Percentiles rank a stretch among this genome's conserved stretches.
These are phyloP conservation scores for Lanmaoa rubissima DNA, from an alignment of 768 basidiomycete species.

Conservation along the genomic window DNA sequence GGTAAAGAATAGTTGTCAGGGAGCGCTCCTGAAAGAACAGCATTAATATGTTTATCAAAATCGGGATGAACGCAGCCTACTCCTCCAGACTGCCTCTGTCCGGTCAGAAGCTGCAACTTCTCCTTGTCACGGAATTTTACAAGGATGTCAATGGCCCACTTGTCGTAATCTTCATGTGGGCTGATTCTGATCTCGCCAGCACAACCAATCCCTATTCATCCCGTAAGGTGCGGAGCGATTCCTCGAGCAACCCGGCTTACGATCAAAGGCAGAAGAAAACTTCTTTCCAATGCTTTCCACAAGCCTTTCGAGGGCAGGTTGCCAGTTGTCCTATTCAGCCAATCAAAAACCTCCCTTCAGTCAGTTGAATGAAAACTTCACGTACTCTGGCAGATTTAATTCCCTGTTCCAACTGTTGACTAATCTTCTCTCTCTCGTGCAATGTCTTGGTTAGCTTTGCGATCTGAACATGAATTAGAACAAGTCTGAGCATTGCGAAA, in stretches of 20 bases:
- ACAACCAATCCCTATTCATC: conserved; percentile 73
- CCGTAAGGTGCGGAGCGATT: conserved; percentile 7
- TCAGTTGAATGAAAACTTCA: conserved; percentile 8
- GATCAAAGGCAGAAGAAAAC: conserved; percentile 88
- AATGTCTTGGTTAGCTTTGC: conserved; percentile 52
- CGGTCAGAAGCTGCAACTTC: conserved; percentile 80
- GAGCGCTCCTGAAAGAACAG: conserved; percentile 77
- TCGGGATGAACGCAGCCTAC: conserved; percentile 47
- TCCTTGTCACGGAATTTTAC: conserved; percentile 95
- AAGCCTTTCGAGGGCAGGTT: conserved; percentile 76
- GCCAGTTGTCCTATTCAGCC: conserved; percentile 69
- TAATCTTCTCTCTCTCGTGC: conserved; percentile 48
- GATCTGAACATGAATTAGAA: conserved; percentile 50
- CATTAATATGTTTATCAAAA: not conserved
- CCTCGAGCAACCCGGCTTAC: conserved; percentile 46
- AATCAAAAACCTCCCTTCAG: not conserved
- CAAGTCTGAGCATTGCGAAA: not conserved
- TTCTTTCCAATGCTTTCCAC: conserved; percentile 77
- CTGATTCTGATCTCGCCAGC: conserved; percentile 86
- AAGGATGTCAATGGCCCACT: conserved; percentile 95
- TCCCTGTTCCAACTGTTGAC: conserved; percentile 50
- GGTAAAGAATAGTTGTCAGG: conserved; percentile 91
- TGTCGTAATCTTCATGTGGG: conserved; percentile 81
- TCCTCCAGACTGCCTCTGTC: conserved; percentile 91
- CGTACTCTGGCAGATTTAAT: conserved; percentile 66